These are phyloP conservation scores for Carex sylvatica DNA, from an alignment of 202 grass and related monocot genomes.

Conservation along the genomic window DNA sequence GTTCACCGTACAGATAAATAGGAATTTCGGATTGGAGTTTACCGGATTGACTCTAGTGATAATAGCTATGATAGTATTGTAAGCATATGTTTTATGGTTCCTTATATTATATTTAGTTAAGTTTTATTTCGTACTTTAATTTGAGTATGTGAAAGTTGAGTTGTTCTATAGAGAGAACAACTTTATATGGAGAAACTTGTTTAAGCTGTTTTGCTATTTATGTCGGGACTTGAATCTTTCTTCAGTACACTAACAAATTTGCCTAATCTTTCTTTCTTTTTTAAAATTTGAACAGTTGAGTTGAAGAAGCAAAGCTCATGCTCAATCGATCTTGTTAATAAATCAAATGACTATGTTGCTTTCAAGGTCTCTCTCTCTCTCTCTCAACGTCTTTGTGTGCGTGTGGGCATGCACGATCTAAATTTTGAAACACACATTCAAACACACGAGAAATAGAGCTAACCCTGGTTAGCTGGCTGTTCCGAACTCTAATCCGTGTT, in stretches of 20 bases:
- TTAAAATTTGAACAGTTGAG: constrained; percentile 61
- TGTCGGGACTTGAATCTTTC: constrained; percentile 13
- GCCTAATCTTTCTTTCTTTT: constrained; percentile 9
- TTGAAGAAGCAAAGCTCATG: constrained; percentile 97
- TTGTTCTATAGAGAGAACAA: neutral
- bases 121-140: neutral
- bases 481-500: no score
- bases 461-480: no score
- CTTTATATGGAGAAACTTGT: neutral
- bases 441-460: neutral
- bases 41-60: neutral
- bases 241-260: neutral
- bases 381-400: neutral
- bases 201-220: constrained; percentile 12
- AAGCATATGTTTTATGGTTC: neutral
- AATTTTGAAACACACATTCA: constrained; percentile 1
- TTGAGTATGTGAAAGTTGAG: neutral
- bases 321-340: constrained; percentile 72
- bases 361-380: constrained; percentile 65
- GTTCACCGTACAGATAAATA: neutral
- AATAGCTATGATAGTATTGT: neutral
- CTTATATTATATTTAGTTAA: neutral
- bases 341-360: constrained; percentile 74
- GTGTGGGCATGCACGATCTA: neutral
- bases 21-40: neutral